phyloP scores from a whole-genome alignment of 2,329 filamentous ascomycete genomes.

The Allantophomopsis lycopodina region DNA sequence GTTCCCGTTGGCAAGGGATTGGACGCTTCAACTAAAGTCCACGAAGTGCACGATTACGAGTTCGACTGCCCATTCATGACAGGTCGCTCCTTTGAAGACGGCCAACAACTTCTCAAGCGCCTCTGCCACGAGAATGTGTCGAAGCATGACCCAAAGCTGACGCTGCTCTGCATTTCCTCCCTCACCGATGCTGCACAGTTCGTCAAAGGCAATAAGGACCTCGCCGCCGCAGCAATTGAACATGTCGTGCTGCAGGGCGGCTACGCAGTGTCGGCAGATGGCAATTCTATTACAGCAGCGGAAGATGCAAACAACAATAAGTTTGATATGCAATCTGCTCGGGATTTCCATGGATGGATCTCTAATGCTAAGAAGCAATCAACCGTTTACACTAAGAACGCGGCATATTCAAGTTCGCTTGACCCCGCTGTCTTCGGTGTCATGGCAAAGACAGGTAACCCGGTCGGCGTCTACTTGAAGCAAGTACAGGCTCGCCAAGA shows the following conservation, averaged over 20 bases:
- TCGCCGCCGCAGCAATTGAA: constrained; percentile 5
- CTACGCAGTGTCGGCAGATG: constrained; percentile 5
- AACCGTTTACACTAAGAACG: constrained; percentile 11
- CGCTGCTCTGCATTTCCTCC: constrained; percentile 13
- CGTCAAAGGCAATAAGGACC: constrained; percentile 2
- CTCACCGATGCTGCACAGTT: constrained; percentile 12
- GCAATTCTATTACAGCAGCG: constrained; percentile 2
- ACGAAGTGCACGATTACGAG: constrained; percentile 7
- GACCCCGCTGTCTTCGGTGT: constrained; percentile 7
- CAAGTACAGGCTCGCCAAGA: constrained; percentile 11
- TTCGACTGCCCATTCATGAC: constrained; percentile 13
- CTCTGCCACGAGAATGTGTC: constrained; percentile 6
- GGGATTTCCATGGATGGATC: constrained; percentile 9
- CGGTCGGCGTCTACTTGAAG: constrained; percentile 10
- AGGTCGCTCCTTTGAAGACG: constrained; percentile 2
- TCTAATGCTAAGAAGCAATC: constrained; percentile 8
- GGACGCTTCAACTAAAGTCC: constrained; percentile 2
- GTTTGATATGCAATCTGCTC: constrained; percentile 9
- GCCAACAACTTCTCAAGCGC: background rate
- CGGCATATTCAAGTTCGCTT: constrained; percentile 9
- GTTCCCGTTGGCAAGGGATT: constrained; percentile 9
- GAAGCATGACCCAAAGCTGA: constrained; percentile 7
- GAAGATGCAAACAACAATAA: constrained; percentile 10
- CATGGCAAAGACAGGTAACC: constrained; percentile 7
- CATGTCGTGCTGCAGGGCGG: constrained; percentile 13